These are phyloP conservation scores for Suhomyces sp. DNA, from an alignment of 805 yeast species.

Conservation along the genomic window DNA sequence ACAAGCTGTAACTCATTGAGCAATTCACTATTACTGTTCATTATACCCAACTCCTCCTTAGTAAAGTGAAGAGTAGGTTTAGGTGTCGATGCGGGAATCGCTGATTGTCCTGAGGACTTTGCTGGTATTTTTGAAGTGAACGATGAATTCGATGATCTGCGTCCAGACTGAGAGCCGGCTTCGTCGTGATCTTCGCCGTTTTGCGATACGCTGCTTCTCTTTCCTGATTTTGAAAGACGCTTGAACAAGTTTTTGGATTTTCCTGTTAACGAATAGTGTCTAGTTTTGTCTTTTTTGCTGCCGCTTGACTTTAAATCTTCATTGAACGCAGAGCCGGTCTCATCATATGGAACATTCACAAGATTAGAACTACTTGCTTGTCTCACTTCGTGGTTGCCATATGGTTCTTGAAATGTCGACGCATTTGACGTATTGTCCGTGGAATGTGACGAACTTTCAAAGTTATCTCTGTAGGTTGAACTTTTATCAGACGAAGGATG, in stretches of 20 bases:
- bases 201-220: neutral
- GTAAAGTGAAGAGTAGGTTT: constrained; percentile 31
- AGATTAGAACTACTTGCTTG: constrained; percentile 2
- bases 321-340: neutral
- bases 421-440: constrained; percentile 6
- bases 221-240: constrained; percentile 30
- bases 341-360: constrained; percentile 1
- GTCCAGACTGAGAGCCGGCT: neutral
- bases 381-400: constrained; percentile 1
- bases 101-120: neutral
- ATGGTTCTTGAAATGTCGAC: constrained; percentile 1
- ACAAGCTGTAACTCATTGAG: constrained; percentile 65
- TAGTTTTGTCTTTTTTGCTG: constrained; percentile 17
- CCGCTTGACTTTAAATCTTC: neutral
- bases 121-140: neutral
- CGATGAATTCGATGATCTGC: neutral
- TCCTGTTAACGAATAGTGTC: constrained; percentile 24
- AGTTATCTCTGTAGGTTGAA: constrained; percentile 4
- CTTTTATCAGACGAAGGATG: constrained; percentile 7
- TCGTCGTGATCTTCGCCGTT: constrained; percentile 6
- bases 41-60: constrained; percentile 59
- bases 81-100: neutral
- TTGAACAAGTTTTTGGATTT: constrained; percentile 33
- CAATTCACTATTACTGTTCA: constrained; percentile 57
- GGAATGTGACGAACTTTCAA: constrained; percentile 4